phyloP scores from a whole-genome alignment of 2,329 filamentous ascomycete genomes.

The Penicillium sp. region DNA sequence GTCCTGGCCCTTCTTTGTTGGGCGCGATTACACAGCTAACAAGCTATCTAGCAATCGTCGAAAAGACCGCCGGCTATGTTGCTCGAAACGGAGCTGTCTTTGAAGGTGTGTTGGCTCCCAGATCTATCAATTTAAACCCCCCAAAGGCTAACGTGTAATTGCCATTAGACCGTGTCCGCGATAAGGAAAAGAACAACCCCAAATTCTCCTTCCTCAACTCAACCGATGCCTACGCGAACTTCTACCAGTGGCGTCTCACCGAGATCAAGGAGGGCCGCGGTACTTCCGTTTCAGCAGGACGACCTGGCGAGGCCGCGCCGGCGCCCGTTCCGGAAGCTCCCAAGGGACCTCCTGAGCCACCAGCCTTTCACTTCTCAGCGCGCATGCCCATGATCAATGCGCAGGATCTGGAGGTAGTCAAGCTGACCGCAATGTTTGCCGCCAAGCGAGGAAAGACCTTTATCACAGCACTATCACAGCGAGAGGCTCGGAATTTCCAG shows the following conservation, averaged over 20 bases:
- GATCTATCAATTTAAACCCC: not conserved
- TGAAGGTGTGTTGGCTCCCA: constrained; percentile 55
- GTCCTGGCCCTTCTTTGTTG: constrained; percentile 16
- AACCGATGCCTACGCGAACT: constrained; percentile 82
- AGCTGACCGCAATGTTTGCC: constrained; percentile 84
- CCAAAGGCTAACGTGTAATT: not conserved
- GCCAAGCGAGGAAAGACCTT: constrained; percentile 91
- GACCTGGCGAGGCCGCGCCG: constrained; percentile 65
- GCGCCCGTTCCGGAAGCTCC: constrained; percentile 66
- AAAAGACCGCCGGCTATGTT: constrained; percentile 94
- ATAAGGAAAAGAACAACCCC: constrained; percentile 81
- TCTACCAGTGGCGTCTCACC: constrained; percentile 86
- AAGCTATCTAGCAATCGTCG: constrained; percentile 65
- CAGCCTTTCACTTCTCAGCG: constrained; percentile 89
- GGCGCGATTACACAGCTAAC: constrained; percentile 28
- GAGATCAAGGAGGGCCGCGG: constrained; percentile 86
- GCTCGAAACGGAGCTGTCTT: constrained; percentile 69
- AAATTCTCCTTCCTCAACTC: constrained; percentile 87
- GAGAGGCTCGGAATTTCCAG: constrained; percentile 87
- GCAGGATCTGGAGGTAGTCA: constrained; percentile 77
- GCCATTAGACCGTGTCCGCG: constrained; percentile 70
- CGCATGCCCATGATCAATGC: constrained; percentile 97
- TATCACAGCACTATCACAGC: constrained; percentile 85
- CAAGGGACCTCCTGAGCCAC: constrained; percentile 80
- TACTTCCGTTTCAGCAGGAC: constrained; percentile 75